Evolutionary conservation across 352 stramenopile genomes (phyloP).

Genomic region (Phytophthora sojae): DNA sequence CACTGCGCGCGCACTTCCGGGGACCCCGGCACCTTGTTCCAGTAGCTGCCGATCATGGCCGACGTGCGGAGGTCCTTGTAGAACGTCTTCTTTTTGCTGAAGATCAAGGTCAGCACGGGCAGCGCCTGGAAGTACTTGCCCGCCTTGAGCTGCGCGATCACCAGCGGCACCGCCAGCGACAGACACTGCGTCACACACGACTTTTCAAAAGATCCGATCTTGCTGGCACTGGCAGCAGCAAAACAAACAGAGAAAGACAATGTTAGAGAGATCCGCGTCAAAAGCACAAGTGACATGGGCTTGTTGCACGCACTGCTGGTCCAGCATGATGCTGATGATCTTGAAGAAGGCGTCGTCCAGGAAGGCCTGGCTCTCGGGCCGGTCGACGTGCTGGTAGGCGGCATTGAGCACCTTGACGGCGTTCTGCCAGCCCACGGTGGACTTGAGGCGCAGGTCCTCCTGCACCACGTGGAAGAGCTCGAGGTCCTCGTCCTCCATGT

Average conservation of each 20-base stretch:
- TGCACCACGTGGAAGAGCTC: constrained; percentile 86
- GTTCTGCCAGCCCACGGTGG: constrained; percentile 92
- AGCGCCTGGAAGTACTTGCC: constrained; percentile 72
- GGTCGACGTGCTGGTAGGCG: constrained; percentile 73
- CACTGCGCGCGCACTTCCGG: constrained; percentile 87
- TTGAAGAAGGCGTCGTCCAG: constrained; percentile 80
- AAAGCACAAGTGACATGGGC: not conserved
- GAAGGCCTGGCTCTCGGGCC: constrained; percentile 78
- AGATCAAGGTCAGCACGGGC: constrained; percentile 80
- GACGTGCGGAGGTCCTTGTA: constrained; percentile 91
- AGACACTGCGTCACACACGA: constrained; percentile 86
- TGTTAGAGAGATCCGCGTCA: not conserved
- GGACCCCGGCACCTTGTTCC: constrained; percentile 86
- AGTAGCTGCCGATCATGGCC: constrained; percentile 90
- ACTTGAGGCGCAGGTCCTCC: constrained; percentile 88
- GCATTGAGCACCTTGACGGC: constrained; percentile 86
- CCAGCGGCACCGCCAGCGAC: constrained; percentile 66
- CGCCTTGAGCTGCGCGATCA: constrained; percentile 77
- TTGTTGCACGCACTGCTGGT: constrained; percentile 80
- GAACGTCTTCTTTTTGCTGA: constrained; percentile 92
- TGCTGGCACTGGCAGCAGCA: constrained; percentile 67
- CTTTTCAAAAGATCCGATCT: constrained; percentile 89
- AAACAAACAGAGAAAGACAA: constrained; percentile 12
- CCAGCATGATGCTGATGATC: constrained; percentile 91
- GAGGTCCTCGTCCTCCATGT: constrained; percentile 87